A percentile compares a stretch with the other conserved stretches of the same genome.
Conservation (phyloP, 1,284 basidiomycete genomes). For the Puccinia polysora region DNA sequence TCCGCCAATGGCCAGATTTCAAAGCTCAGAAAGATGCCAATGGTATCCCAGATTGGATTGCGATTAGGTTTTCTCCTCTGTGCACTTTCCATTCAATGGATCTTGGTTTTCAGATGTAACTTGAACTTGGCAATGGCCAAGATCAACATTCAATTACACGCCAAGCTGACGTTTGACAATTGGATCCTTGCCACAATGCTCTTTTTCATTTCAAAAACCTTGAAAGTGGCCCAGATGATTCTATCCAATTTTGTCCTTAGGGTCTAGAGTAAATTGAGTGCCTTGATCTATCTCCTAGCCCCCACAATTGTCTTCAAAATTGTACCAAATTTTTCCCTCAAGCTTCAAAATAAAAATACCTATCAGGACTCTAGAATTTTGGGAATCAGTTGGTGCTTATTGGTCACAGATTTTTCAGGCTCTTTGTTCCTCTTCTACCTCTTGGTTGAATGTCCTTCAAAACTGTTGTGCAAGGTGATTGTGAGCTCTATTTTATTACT, state of each 20-base stretch:
- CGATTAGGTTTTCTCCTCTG: constrained; percentile 49
- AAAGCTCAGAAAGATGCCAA: constrained; percentile 49
- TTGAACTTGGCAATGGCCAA: constrained; percentile 49
- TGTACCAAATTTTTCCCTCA: constrained; percentile 50
- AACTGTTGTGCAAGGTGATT: constrained; percentile 50
- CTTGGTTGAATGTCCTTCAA: constrained; percentile 50
- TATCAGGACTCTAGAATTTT: constrained; percentile 47
- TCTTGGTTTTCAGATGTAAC: constrained; percentile 50
- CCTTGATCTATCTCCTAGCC: constrained; percentile 51
- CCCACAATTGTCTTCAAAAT: constrained; percentile 51
- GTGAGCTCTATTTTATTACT: constrained; percentile 48
- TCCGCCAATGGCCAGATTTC: constrained; percentile 52
- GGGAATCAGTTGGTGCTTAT: constrained; percentile 49
- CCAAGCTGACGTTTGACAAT: constrained; percentile 50
- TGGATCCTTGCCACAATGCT: constrained; percentile 50
- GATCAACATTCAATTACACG: constrained; percentile 50
- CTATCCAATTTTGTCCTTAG: constrained; percentile 51
- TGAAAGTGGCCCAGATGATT: constrained; percentile 49
- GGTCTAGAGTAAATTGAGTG: constrained; percentile 49
- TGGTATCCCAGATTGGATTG: constrained; percentile 47
- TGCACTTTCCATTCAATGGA: constrained; percentile 49
- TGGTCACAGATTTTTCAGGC: constrained; percentile 48
- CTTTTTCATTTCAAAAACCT: constrained; percentile 51
- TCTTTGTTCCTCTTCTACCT: constrained; percentile 51
- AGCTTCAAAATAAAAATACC: constrained; percentile 48